These are phyloP conservation scores for Starmera stellimalicola DNA, from an alignment of 1,139 yeast genomes.

Conservation along the genomic window DNA sequence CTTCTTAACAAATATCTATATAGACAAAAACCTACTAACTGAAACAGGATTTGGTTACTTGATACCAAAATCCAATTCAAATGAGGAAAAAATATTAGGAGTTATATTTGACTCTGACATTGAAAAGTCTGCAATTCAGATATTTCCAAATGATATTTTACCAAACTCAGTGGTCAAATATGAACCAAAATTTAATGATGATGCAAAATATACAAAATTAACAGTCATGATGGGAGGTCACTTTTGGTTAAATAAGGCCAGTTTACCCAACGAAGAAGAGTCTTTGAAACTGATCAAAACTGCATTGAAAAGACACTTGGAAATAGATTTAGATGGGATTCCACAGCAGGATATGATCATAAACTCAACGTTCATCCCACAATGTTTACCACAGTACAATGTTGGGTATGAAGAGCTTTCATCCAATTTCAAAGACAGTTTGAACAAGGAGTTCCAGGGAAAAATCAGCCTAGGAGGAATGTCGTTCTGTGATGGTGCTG, in stretches of 20 bases:
- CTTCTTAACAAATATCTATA: constrained; percentile 50
- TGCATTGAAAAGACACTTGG: constrained; percentile 41
- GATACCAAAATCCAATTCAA: constrained; percentile 50
- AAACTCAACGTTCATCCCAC: constrained; percentile 26
- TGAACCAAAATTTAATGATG: constrained; percentile 8
- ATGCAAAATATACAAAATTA: constrained; percentile 45
- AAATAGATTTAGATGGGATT: constrained; percentile 29
- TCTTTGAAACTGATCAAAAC: constrained; percentile 35
- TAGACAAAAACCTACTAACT: constrained; percentile 26
- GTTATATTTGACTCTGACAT: constrained; percentile 86
- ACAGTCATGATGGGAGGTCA: constrained; percentile 93
- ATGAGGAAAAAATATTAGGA: constrained; percentile 64
- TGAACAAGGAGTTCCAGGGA: constrained; percentile 28
- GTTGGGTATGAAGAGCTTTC: constrained; percentile 57
- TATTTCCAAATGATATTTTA: constrained; percentile 14
- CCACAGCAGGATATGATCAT: constrained; percentile 22
- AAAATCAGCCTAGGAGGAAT: constrained; percentile 67
- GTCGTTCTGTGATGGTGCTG: constrained; percentile 75
- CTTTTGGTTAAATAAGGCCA: constrained; percentile 27
- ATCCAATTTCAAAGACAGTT: constrained; percentile 25
- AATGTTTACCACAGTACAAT: constrained; percentile 76
- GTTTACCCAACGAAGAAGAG: constrained; percentile 36
- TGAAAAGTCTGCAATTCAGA: constrained; percentile 36
- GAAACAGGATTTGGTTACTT: constrained; percentile 78
- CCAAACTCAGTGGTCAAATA: constrained; percentile 1